Evolutionary conservation across 352 stramenopile species (phyloP), one percentile per base, ranked within the genome.

Genomic region (Phytophthora capsici): DNA sequence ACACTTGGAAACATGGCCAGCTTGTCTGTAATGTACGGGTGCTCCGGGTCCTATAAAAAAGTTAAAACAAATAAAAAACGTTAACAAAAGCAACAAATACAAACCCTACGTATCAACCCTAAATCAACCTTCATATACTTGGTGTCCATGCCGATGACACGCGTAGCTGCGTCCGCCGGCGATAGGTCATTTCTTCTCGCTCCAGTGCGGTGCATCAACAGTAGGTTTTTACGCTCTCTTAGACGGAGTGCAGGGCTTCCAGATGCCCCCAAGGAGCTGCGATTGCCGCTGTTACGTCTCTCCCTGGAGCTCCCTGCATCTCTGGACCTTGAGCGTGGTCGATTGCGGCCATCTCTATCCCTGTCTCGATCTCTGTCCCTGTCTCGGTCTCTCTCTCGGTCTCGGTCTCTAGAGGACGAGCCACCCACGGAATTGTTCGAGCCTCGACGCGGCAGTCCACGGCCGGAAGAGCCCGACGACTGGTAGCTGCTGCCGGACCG

Each of bases 121-220:
- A 36, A 47, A 34, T 50, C 14, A 60, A 91, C 86, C 84, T 90
- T 91, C 69, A 93, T 84, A 60, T 84, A 94, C 44, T 77, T 78
- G 2, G 63, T 67, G 51, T 94, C 84, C 47, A 94, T 73, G 13
- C 86, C 86, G 22, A 91, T 73, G 14, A 92, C 72, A 12, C 81
- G 75, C 22, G 75, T 58, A 3, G 86, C 86, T 8, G 77, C 62
- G n/a, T 92, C 84, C 0, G 62, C 48, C 0, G 73, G 70, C 19
- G 84, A 69, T 50, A 93, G 44, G 20, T 77, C 84, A 32, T 74
- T 64, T 19, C 81, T 67, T 12, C 84, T 68, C 12, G 54, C 73
- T 4, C 76, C 78, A 2, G 80, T 86, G 16, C 83, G 80, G 37
- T 94, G 86, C 86, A 94, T 94, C 12, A 80, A 63, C 34, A 94